These are phyloP conservation scores for Fraxinus platypoda DNA, from an alignment of 305 asterid species.

Conservation along the genomic window DNA sequence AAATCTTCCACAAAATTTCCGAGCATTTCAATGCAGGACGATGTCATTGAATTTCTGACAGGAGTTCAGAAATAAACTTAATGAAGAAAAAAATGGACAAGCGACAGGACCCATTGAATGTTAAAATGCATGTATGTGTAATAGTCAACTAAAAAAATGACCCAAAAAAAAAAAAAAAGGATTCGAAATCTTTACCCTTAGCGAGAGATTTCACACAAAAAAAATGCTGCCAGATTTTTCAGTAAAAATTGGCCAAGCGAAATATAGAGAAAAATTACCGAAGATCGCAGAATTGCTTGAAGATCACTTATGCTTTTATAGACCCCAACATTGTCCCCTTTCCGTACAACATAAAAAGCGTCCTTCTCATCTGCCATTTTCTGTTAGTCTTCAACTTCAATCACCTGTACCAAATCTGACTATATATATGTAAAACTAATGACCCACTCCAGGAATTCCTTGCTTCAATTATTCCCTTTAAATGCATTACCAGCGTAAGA, in stretches of 20 bases:
- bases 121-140: not conserved
- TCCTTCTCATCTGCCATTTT: slow-evolving; percentile 82
- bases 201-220: not conserved
- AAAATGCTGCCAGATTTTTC: not conserved
- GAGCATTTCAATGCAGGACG: not conserved
- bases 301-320: slow-evolving; percentile 86
- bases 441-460: not conserved
- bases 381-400: slow-evolving; percentile 25
- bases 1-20: not conserved
- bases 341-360: slow-evolving; percentile 78
- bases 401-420: slow-evolving; percentile 18
- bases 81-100: not conserved
- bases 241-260: not conserved
- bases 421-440: not conserved
- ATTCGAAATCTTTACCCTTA: not conserved
- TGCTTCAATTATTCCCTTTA: not conserved
- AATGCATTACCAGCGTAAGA: not conserved
- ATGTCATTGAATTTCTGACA: not conserved
- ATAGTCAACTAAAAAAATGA: not conserved
- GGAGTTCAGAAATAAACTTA: not conserved
- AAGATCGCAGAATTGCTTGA: slow-evolving; percentile 68
- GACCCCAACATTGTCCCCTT: slow-evolving; percentile 66
- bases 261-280: slow-evolving; percentile 43
- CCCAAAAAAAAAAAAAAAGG: not conserved
- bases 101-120: not conserved